These are phyloP conservation scores for Elaeagnus macrophylla DNA, from an alignment of 306 rosid species.

Conservation along the genomic window DNA sequence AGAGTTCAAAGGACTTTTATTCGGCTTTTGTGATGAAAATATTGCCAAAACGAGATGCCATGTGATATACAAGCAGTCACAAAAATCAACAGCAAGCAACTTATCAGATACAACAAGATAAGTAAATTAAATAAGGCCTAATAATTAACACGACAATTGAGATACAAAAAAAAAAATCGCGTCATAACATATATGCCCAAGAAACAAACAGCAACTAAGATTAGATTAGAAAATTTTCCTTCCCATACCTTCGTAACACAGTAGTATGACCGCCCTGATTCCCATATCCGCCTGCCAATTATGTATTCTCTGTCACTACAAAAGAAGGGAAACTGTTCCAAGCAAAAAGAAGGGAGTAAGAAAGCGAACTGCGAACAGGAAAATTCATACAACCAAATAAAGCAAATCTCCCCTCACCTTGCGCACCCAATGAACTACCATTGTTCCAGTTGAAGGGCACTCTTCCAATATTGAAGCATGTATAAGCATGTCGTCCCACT, in stretches of 20 bases:
- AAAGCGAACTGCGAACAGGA: conserved; percentile 1
- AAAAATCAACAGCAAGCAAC: neutral
- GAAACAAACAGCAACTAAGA: neutral
- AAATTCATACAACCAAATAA: conserved; percentile 4
- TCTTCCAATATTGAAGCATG: conserved; percentile 35
- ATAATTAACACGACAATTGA: no score
- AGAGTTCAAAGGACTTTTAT: no score
- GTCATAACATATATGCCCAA: no score
- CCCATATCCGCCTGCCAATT: conserved; percentile 59
- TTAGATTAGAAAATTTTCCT: neutral
- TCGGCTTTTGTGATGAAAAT: no score
- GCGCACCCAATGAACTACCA: conserved; percentile 57
- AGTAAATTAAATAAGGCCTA: no score
- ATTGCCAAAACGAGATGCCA: no score
- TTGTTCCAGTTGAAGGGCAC: conserved; percentile 41
- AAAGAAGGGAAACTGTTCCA: conserved; percentile 55
- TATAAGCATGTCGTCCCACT: conserved; percentile 59
- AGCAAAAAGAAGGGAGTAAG: neutral
- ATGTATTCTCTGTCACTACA: conserved; percentile 53
- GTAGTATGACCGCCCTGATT: conserved; percentile 39
- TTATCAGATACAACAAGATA: neutral
- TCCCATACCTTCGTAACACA: conserved; percentile 49
- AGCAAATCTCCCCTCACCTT: conserved; percentile 31
- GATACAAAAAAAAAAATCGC: no score
- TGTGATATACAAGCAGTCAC: no score